Evolutionary conservation across 768 basidiomycete genomes (phyloP).

Genomic region (Astraeus odoratus): DNA sequence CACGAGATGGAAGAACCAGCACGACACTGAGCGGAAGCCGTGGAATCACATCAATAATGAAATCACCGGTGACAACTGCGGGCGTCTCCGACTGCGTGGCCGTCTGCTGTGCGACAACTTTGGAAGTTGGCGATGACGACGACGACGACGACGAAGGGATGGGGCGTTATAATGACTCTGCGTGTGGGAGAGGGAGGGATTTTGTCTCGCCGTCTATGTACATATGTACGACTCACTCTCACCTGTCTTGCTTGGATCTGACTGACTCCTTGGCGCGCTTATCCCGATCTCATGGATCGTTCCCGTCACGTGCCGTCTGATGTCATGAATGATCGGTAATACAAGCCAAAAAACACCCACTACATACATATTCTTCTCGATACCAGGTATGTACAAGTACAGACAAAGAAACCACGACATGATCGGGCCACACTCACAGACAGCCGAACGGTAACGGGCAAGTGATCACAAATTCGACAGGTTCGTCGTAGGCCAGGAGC

Average conservation of each 20-base stretch:
- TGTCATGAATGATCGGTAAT: no score
- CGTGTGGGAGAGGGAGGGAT: no score
- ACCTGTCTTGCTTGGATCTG: no score
- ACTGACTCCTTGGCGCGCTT: no score
- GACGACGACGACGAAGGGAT: conserved; percentile 10
- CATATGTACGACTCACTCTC: background rate
- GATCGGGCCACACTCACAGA: background rate
- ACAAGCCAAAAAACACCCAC: no score
- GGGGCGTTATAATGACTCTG: no score
- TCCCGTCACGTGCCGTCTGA: background rate
- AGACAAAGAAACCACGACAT: background rate
- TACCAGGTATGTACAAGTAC: no score
- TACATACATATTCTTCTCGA: no score
- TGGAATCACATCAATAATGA: conserved; percentile 3
- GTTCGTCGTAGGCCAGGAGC: conserved; percentile 23
- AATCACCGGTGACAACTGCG: background rate
- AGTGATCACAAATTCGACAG: conserved; percentile 5
- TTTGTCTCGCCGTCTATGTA: conserved; percentile 7
- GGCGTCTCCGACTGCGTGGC: no score
- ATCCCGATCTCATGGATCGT: no score
- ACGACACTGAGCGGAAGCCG: conserved; percentile 3
- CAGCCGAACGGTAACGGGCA: background rate
- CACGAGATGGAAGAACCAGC: conserved; percentile 7
- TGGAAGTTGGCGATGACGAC: background rate
- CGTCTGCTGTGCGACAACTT: background rate